Conservation (phyloP, 805 yeast genomes). For the Teunomyces funiuensis region DNA sequence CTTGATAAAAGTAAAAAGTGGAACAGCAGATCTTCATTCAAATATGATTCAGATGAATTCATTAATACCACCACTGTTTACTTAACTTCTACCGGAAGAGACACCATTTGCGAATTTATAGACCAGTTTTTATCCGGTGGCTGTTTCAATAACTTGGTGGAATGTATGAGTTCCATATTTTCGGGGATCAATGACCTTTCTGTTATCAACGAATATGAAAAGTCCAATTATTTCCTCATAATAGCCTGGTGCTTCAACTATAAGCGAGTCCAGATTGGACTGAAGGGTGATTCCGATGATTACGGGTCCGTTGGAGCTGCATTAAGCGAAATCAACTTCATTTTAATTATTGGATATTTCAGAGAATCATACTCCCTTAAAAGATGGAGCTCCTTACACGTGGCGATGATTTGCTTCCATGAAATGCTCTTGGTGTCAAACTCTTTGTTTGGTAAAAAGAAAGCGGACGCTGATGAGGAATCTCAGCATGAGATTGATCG, state of each 20-base stretch:
- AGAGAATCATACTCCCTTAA: slow-evolving; percentile 41
- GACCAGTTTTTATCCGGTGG: slow-evolving; percentile 63
- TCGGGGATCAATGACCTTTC: slow-evolving; percentile 34
- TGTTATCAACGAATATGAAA: slow-evolving; percentile 34
- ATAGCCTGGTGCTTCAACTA: slow-evolving; percentile 76
- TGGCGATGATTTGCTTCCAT: slow-evolving; percentile 64
- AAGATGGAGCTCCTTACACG: slow-evolving; percentile 64
- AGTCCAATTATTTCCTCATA: slow-evolving; percentile 53
- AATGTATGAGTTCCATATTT: slow-evolving; percentile 47
- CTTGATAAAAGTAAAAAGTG: slow-evolving; percentile 71
- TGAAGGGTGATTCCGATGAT: slow-evolving; percentile 28
- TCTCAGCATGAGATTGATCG: slow-evolving; percentile 40
- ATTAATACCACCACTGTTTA: slow-evolving; percentile 25
- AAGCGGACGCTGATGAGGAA: slow-evolving; percentile 43
- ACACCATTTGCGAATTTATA: slow-evolving; percentile 43
- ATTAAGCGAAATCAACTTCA: slow-evolving; percentile 60
- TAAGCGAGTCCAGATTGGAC: slow-evolving; percentile 43
- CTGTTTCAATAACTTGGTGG: slow-evolving; percentile 67
- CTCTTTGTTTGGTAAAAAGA: slow-evolving; percentile 37
- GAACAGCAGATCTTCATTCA: slow-evolving; percentile 44
- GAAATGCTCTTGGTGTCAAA: slow-evolving; percentile 55
- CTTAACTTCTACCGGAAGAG: slow-evolving; percentile 22
- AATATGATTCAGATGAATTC: slow-evolving; percentile 42
- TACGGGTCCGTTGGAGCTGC: slow-evolving; percentile 53
- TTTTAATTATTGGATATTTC: slow-evolving; percentile 49